Evolutionary conservation across 2,329 filamentous ascomycete genomes (phyloP), one percentile per base, ranked within the genome.

Genomic region (Penicillium aurantiogriseum): DNA sequence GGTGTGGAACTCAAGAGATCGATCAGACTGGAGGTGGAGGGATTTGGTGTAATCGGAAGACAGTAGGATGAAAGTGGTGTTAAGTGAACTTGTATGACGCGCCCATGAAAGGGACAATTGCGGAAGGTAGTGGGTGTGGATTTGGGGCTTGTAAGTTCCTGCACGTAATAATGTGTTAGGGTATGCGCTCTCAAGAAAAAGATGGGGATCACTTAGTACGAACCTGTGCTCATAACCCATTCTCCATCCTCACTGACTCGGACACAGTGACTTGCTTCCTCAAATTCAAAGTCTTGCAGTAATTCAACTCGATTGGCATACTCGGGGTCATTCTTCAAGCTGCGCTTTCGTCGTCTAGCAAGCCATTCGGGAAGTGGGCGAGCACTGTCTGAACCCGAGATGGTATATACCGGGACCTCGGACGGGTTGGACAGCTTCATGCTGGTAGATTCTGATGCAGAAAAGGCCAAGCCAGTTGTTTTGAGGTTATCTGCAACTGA

Each of bases 211-310:
- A 36, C 10, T 23, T 23, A 19, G 23, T 40, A 36, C 74, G 81
- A 85, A 79, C 91, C 92, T 51, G 92, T 95, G 69, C 90, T 95
- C 90, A 97, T 94, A 40, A 94, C 86, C 92, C 94, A 99, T 72
- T 97, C 88, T 48, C 93, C 93, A 84, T 99, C 94, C 57, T 96
- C 92, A 67, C 91, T 96, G 62, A 94, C 85, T 49, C 91, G 85
- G 62, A 99, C 86, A 72, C 93, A 97, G 65, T 88, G 86, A 71
- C 92, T 96, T 40, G 95, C 93, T 77, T 96, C 92, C 69, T 97
- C 92, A 69, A 99, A 97, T 71, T 95, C 92, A 74, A 99, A 99
- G 72, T 99, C 94, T 70, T 99, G 94, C 38, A 99, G 83, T 56
- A 99, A 82, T 76, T 99, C 94, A 67, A 99, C 88, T 64, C 94